Evolutionary conservation across 306 rosid genomes (phyloP).

Genomic region (Vigna hirtella): DNA sequence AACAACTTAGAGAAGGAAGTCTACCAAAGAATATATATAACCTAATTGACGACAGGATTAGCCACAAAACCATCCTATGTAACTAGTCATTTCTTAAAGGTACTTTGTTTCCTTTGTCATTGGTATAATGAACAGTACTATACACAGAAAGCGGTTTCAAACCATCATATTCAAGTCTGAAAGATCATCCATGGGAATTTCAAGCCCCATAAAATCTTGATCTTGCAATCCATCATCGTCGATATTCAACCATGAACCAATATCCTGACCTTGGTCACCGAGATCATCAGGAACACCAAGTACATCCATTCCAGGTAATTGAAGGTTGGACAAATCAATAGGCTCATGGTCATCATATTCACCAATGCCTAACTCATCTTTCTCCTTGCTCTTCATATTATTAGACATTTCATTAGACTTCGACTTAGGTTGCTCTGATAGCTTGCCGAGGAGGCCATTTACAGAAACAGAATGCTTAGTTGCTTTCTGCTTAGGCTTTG

Average conservation of each 20-base stretch:
- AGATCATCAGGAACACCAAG: slow-evolving; percentile 76
- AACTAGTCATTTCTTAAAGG: slow-evolving; percentile 66
- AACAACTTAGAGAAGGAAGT: slow-evolving; percentile 65
- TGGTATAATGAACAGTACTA: slow-evolving; percentile 79
- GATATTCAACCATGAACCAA: slow-evolving; percentile 93
- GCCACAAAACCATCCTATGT: slow-evolving; percentile 62
- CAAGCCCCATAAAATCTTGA: slow-evolving; percentile 91
- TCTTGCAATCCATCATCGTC: slow-evolving; percentile 90
- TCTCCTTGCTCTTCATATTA: slow-evolving; percentile 62
- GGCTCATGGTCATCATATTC: slow-evolving; percentile 75
- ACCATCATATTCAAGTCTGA: slow-evolving; percentile 96
- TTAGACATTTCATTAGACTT: slow-evolving; percentile 61
- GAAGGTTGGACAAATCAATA: slow-evolving; percentile 78
- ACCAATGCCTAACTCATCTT: slow-evolving; percentile 57
- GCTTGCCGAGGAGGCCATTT: slow-evolving; percentile 82
- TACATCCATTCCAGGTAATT: slow-evolving; percentile 85
- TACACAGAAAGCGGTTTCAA: slow-evolving; percentile 84
- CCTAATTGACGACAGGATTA: slow-evolving; percentile 66
- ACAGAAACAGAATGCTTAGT: slow-evolving; percentile 84
- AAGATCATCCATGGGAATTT: slow-evolving; percentile 98
- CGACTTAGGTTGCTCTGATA: slow-evolving; percentile 71
- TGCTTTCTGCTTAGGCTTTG: slow-evolving; percentile 91
- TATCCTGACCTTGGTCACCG: slow-evolving; percentile 80
- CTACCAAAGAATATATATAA: slow-evolving; percentile 88
- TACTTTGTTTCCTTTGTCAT: slow-evolving; percentile 76